Percentiles rank a stretch among this genome's conserved stretches.
These are phyloP conservation scores for Podaxis sp. DNA, from an alignment of 768 basidiomycete species.

Conservation along the genomic window DNA sequence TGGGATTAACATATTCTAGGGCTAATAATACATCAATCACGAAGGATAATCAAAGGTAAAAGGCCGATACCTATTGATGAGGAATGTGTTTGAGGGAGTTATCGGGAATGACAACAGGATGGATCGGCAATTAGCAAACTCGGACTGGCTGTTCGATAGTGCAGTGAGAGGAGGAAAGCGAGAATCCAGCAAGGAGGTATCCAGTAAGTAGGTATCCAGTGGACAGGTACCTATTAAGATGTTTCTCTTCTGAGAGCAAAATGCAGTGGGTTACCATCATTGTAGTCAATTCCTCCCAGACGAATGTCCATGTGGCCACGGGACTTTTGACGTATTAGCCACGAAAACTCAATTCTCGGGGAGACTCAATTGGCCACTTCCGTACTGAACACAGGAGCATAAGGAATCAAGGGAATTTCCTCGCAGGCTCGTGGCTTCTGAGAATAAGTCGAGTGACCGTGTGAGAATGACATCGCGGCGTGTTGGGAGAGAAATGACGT, in stretches of 20 bases:
- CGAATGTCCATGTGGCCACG: background rate
- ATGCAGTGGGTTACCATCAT: background rate
- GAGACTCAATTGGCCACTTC: background rate
- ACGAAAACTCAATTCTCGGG: background rate
- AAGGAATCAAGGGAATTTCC: background rate
- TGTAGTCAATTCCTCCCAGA: background rate
- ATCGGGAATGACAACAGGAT: background rate
- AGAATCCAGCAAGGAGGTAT: background rate
- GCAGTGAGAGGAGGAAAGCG: background rate
- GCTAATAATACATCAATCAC: background rate
- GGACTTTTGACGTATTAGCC: background rate
- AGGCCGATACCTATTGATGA: background rate
- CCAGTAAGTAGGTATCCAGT: conserved; percentile 4
- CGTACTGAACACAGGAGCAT: background rate
- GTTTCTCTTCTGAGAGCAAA: background rate
- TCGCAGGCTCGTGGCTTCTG: background rate
- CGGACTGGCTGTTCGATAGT: background rate
- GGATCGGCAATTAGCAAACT: background rate
- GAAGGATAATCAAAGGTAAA: background rate
- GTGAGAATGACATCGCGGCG: background rate
- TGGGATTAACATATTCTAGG: background rate
- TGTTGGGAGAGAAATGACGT: background rate
- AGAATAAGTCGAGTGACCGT: background rate
- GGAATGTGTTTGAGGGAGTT: background rate
- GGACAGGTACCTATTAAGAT: background rate